Evolutionary conservation across 768 basidiomycete species (phyloP), one percentile per base, ranked within the genome.

Genomic region (Pisolithus tinctorius): DNA sequence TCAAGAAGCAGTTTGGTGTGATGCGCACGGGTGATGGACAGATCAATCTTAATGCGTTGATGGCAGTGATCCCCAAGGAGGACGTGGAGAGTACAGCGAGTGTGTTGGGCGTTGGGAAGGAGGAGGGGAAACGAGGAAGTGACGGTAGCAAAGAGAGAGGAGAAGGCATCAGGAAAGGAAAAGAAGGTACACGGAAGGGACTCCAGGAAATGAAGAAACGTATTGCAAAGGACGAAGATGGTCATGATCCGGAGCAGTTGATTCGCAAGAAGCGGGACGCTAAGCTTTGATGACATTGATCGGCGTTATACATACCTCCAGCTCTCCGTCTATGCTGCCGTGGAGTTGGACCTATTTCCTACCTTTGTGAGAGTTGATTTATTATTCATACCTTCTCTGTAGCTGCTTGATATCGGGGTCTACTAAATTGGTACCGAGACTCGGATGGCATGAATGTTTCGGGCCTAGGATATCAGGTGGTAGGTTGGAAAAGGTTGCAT

Each of bases 211-310:
- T 45, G 58, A 45, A 37, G 43, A 55, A 53, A 26, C 4, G 29
- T 38, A 30, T 31, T 13, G 26, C 16, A 10, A 54, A 56, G 37
- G 40, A 37, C 9, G 57, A 47, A 17, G 51, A 60, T 51, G 46
- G 30, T 1, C 45, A 57, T 17, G 27, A 49, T 23, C 48, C 51
- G 11, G 52, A 64, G 37, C 49, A 56, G 34, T 23, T 48, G 14
- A n/a, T 41, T 2, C 16, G 6, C 4, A 53, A 11, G 48, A 66
- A 61, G 48, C 55, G 47, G 10, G 50, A 54, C 16, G 55, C 64
- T 6, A 66, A 66, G 42, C 45, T 66, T 8, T 66, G 51, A 66
- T 31, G 20, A 11, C 42, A 26, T 10, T 43, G 20, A 11, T 14
- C 13, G 16, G 27, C 16, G 5, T 17, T 27, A 30, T 30, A 30